A percentile compares a stretch with the other conserved stretches of the same genome.
phyloP scores from a whole-genome alignment of 148 eudicot genomes.

The Agrostemma githago region DNA sequence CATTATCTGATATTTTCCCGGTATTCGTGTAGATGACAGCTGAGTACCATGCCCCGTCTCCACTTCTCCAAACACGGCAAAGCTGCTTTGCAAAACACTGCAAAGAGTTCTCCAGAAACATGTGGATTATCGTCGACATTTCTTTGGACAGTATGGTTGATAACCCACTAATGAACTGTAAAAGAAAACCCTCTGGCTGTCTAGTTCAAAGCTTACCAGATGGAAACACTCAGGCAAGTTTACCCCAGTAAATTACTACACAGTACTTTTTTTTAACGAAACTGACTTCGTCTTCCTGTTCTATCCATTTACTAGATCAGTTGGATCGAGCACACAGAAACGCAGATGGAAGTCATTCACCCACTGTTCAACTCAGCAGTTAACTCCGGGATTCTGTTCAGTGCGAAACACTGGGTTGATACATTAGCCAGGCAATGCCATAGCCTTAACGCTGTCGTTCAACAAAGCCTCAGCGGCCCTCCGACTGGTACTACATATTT shows the following conservation, averaged over 20 bases:
- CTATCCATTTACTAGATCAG: conserved; percentile 29
- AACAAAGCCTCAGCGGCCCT: conserved; percentile 14
- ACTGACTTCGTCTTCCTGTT: neutral
- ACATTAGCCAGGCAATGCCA: conserved; percentile 38
- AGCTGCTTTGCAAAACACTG: conserved; percentile 49
- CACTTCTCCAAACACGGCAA: conserved; percentile 41
- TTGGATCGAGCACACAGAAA: conserved; percentile 53
- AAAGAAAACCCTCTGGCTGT: conserved; percentile 63
- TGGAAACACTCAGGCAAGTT: conserved; percentile 35
- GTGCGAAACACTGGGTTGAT: conserved; percentile 49
- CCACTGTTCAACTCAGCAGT: conserved; percentile 29
- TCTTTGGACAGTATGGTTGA: conserved; percentile 50
- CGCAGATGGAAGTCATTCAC: conserved; percentile 16
- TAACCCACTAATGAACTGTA: conserved; percentile 28
- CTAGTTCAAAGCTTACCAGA: conserved; percentile 41
- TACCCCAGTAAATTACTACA: neutral
- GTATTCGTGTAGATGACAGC: conserved; percentile 36
- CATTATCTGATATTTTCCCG: neutral
- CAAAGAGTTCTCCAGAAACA: conserved; percentile 25
- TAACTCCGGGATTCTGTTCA: conserved; percentile 30
- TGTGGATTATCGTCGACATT: conserved; percentile 53
- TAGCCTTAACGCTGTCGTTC: conserved; percentile 12
- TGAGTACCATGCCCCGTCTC: conserved; percentile 51
- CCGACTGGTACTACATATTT: conserved; percentile 16
- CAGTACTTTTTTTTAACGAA: too few species aligned